Conservation (phyloP, 192 early-diverging fungal species). For the Podila epigama region DNA sequence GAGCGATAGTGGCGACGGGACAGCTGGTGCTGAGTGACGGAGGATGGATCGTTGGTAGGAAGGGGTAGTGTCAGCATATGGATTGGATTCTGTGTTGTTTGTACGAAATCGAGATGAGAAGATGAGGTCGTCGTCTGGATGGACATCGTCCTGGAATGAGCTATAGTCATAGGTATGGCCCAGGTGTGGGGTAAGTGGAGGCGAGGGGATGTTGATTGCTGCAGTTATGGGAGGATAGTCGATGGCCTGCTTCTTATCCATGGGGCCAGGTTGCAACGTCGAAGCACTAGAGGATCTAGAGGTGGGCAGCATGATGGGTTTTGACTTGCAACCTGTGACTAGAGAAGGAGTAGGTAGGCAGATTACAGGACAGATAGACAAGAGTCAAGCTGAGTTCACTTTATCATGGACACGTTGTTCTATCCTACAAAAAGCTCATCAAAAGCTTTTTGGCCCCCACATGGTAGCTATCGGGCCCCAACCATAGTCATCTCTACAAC, state of each 20-base stretch:
- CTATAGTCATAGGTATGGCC: constrained; percentile 3
- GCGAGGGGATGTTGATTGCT: constrained; percentile 35
- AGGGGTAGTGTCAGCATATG: neutral
- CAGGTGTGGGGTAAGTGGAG: constrained; percentile 24
- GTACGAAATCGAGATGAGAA: constrained; percentile 16
- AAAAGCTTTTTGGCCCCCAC: too few species aligned
- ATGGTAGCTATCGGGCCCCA: too few species aligned
- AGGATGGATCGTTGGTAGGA: neutral
- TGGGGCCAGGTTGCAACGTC: neutral
- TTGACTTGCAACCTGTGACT: neutral
- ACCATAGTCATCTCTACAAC: too few species aligned
- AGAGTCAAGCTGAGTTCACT: too few species aligned
- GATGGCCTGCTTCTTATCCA: neutral
- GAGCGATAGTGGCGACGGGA: neutral
- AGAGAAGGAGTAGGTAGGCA: too few species aligned
- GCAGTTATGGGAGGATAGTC: constrained; percentile 12
- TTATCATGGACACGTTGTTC: too few species aligned
- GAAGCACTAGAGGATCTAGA: too few species aligned
- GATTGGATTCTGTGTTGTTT: neutral
- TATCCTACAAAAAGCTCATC: too few species aligned
- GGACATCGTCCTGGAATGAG: neutral
- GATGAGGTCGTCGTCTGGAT: neutral
- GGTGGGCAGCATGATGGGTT: neutral
- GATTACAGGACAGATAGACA: too few species aligned
- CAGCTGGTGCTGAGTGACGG: constrained; percentile 20